phyloP scores from a whole-genome alignment of 1,284 basidiomycete species.

The Moniliophthora roreri region DNA sequence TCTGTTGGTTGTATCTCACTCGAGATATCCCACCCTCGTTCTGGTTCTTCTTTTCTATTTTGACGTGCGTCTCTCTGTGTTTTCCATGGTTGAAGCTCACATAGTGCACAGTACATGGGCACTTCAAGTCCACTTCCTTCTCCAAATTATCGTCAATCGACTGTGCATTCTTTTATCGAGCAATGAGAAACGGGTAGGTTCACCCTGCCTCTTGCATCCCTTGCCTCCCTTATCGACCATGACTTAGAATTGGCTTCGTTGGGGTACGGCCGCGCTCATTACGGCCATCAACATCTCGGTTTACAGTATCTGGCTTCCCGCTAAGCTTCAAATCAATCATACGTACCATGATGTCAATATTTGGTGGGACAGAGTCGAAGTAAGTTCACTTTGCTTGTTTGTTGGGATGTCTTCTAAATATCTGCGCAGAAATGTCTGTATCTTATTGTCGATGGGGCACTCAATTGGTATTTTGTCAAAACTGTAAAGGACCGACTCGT shows the following conservation, averaged over 20 bases:
- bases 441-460: slow-evolving; percentile 1
- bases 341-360: slow-evolving; percentile 4
- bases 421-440: slow-evolving; percentile 2
- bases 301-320: slow-evolving; percentile 6
- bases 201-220: neutral
- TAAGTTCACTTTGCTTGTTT: neutral
- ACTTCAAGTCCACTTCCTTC: slow-evolving; percentile 6
- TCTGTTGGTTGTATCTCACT: slow-evolving; percentile 7
- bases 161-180: slow-evolving; percentile 5
- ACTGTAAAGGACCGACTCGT: slow-evolving; percentile 6
- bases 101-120: neutral
- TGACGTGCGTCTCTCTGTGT: slow-evolving; percentile 1
- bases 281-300: slow-evolving; percentile 7
- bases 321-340: slow-evolving; percentile 5
- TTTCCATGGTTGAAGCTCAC: neutral
- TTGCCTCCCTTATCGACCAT: neutral
- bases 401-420: too few species aligned
- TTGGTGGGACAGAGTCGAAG: slow-evolving; percentile 7
- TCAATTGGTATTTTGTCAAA: slow-evolving; percentile 8
- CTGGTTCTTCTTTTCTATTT: slow-evolving; percentile 5
- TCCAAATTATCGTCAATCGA: slow-evolving; percentile 8
- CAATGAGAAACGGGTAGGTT: neutral
- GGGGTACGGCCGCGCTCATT: slow-evolving; percentile 4
- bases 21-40: slow-evolving; percentile 5
- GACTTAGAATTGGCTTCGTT: slow-evolving; percentile 2